Base-by-base conservation (phyloP, 2,329 filamentous ascomycete species). In the Ascochyta clinopodiicola region DNA sequence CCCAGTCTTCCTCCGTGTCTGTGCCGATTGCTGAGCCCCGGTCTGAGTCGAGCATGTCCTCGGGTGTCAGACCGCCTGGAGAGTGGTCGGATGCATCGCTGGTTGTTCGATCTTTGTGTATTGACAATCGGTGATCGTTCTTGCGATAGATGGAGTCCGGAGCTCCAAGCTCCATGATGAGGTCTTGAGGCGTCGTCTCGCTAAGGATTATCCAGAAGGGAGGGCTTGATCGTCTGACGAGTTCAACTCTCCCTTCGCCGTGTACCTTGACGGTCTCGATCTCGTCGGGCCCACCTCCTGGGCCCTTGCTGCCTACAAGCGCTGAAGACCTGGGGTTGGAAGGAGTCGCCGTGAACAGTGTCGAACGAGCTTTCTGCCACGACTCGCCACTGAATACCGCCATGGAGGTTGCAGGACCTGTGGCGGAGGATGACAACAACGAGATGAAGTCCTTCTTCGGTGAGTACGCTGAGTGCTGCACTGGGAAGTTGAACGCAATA, bases 61-160 rank as follows among this genome's bases (percentile, higher is more conserved):
- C 70, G 13, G 65, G 62, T 17, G 66, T 67, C 15, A 74, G 52
- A 3, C 67, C 65, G 6, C 60, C 56, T 4, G 67, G 63, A 10
- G 70, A 74, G 29, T 64, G 59, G n/a, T 75, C 72, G 4, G 72
- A 75, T 8, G 69, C 69, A 40, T 75, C 72, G 27, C 73, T 75
- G 7, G 65, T 65, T 45, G 71, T 67, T 19, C 72, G 65, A n/a
- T 75, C 71, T 43, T 75, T 75, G 55, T 96, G 93, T 47, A 96
- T 95, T 12, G 91, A 90, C 78, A 97, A 89, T 44, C 91, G 86
- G 71, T 92, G 88, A 72, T 96, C 92, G 68, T 90, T 91, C 77
- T 96, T 96, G 60, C 90, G 86, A 75, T 97, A 97, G 39, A 96
- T 96, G 19, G 93, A 91, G 73, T 97, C 94, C 1, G 95, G 95